A percentile compares a stretch with the other conserved stretches of the same genome.
Conservation (phyloP, 1,284 basidiomycete genomes). For the Irpex sp. region DNA sequence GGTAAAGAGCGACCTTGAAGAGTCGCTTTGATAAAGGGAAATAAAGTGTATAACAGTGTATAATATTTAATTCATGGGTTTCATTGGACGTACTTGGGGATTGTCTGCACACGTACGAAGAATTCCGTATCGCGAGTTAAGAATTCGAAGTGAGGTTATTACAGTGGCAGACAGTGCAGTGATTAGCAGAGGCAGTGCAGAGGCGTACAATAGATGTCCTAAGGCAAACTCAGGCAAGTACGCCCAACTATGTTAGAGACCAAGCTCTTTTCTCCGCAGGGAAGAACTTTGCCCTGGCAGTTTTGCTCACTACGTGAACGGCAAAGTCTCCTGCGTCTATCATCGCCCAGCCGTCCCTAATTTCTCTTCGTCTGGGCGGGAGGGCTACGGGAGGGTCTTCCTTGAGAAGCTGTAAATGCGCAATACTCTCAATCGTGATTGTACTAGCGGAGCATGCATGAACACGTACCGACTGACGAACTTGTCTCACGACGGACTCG, state of each 20-base stretch:
- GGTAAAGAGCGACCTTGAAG: constrained; percentile 19
- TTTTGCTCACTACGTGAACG: constrained; percentile 65
- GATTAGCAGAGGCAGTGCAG: not conserved
- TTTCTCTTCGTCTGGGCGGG: constrained; percentile 53
- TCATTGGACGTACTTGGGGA: not conserved
- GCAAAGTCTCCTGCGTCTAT: constrained; percentile 76
- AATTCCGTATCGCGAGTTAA: no score
- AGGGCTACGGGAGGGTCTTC: constrained; percentile 52
- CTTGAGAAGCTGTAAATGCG: constrained; percentile 42
- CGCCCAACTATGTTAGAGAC: constrained; percentile 2
- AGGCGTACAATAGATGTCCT: not conserved
- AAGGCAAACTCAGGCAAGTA: not conserved
- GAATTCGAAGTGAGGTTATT: no score
- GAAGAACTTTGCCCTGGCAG: constrained; percentile 65
- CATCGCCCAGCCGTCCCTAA: constrained; percentile 75
- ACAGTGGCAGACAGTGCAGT: not conserved
- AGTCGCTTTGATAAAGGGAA: not conserved
- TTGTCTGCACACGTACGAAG: no score
- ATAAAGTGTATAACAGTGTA: not conserved
- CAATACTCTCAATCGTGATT: not conserved
- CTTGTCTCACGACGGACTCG: constrained; percentile 62
- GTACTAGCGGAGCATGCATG: no score
- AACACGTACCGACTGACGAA: constrained; percentile 55
- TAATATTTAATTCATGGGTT: not conserved
- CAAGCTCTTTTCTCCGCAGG: constrained; percentile 33